Evolutionary conservation across 805 yeast genomes (phyloP), one percentile per base, ranked within the genome.

Genomic region (Torulaspora microellipsoides): DNA sequence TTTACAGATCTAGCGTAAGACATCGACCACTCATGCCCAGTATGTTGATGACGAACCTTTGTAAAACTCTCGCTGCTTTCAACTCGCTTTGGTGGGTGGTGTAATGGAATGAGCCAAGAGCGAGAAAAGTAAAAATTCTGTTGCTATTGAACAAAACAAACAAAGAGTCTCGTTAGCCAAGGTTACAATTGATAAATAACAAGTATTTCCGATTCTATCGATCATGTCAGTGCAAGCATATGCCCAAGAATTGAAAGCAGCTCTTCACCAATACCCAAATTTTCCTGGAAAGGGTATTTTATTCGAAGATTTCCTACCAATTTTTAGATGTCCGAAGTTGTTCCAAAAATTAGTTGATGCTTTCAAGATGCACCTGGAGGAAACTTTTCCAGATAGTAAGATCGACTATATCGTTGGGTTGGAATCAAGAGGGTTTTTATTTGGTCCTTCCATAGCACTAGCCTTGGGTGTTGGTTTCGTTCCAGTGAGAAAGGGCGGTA

Each of bases 301-400:
- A 30, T 93, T 93, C 59, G 98, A 93, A 71, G 99, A 93, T 68
- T 91, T 93, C 65, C 74, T 93, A 61, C 99, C 99, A 38, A 84
- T 93, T 53, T 93, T 93, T 76, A 77, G 85, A 64, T 71, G 77
- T 53, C 96, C 99, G 40, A 73, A 70, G 36, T 70, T 85, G 44
- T 93, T 93, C 76, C 82, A 83, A 60, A 83, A 85, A 60, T 73
- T 93, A 45, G 71, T 93, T 36, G 78, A 76, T 53, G 95, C 95
- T 13, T 85, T 91, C 71, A 78, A 83, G 66, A 60, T 78, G 43
- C 95, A 88, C 61, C 62, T 93, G 46, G 78, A 80, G 46, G 71
- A 70, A 51, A 63, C 69, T 20, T 76, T 76, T 60, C 70, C 74
- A 46, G 72, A 71, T 47, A 71, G 72, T 49, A 77, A 81, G 53